phyloP scores from a whole-genome alignment of 2,329 filamentous ascomycete species.

The Hymenoscyphus occultus region DNA sequence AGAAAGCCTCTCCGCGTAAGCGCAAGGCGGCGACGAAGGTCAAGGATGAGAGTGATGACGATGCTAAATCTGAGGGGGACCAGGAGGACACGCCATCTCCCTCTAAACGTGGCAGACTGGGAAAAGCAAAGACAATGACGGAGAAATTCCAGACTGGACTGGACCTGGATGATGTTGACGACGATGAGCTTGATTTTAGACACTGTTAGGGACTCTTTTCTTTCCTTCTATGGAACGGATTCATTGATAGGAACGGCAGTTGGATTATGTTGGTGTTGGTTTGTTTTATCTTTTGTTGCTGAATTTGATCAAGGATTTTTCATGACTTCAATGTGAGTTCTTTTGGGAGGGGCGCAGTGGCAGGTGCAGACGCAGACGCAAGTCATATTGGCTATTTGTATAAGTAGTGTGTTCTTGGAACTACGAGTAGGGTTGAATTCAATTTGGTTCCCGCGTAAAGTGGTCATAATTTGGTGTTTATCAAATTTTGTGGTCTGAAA shows the following conservation, averaged over 20 bases:
- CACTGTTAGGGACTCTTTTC: not conserved
- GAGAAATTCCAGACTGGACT: not conserved
- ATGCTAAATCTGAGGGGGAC: not conserved
- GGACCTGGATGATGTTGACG: not conserved
- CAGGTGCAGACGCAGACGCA: too few relatives aligned
- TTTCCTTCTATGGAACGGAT: not conserved
- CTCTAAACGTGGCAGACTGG: not conserved
- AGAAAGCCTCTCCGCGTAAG: not conserved
- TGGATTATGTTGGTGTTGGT: not conserved
- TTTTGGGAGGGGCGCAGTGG: too few relatives aligned
- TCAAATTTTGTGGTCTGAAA: too few relatives aligned
- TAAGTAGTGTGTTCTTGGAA: too few relatives aligned
- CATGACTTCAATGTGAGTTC: too few relatives aligned
- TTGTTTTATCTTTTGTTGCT: not conserved
- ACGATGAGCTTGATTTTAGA: not conserved
- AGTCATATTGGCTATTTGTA: too few relatives aligned
- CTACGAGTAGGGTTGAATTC: too few relatives aligned
- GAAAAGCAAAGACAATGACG: not conserved
- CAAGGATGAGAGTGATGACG: not conserved
- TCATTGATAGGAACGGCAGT: not conserved
- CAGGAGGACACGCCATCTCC: not conserved
- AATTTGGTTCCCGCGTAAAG: too few relatives aligned
- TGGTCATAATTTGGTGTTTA: too few relatives aligned
- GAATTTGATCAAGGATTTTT: not conserved
- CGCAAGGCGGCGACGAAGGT: not conserved